These are phyloP conservation scores for Aspergillus sp. DNA, from an alignment of 2,329 filamentous ascomycete species.

Conservation along the genomic window DNA sequence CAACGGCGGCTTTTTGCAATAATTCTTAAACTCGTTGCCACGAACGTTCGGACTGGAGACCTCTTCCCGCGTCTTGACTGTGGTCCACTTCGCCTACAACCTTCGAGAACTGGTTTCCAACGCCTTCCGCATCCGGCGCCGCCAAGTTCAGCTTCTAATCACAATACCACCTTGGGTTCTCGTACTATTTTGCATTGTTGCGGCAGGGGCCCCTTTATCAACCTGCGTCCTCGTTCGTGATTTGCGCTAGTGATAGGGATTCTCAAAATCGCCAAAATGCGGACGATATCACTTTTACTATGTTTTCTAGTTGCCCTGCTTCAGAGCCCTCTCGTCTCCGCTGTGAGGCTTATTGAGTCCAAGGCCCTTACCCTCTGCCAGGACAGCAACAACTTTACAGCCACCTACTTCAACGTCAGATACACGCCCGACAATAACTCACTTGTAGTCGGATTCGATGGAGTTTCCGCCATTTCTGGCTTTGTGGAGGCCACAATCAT, in stretches of 20 bases:
- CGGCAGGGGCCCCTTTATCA: conserved; percentile 10
- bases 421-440: conserved; percentile 65
- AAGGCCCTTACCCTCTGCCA: conserved; percentile 83
- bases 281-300: conserved; percentile 33
- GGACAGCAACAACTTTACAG: conserved; percentile 78
- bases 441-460: conserved; percentile 71
- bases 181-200: conserved; percentile 3
- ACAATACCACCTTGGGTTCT: conserved; percentile 26
- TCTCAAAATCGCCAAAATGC: conserved; percentile 28
- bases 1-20: conserved; percentile 10
- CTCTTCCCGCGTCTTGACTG: conserved; percentile 12
- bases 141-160: conserved; percentile 33
- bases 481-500: conserved; percentile 54
- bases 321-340: conserved; percentile 54
- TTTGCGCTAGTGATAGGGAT: neutral
- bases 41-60: neutral
- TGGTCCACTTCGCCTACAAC: conserved; percentile 10
- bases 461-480: conserved; percentile 67
- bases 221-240: conserved; percentile 6
- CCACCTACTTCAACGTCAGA: conserved; percentile 79
- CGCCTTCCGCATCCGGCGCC: conserved; percentile 37
- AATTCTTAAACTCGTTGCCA: conserved; percentile 6
- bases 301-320: conserved; percentile 42
- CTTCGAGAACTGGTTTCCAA: conserved; percentile 15
- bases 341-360: conserved; percentile 70